Conservation (phyloP, 2,329 filamentous ascomycete genomes). For the Fusarium sp. region DNA sequence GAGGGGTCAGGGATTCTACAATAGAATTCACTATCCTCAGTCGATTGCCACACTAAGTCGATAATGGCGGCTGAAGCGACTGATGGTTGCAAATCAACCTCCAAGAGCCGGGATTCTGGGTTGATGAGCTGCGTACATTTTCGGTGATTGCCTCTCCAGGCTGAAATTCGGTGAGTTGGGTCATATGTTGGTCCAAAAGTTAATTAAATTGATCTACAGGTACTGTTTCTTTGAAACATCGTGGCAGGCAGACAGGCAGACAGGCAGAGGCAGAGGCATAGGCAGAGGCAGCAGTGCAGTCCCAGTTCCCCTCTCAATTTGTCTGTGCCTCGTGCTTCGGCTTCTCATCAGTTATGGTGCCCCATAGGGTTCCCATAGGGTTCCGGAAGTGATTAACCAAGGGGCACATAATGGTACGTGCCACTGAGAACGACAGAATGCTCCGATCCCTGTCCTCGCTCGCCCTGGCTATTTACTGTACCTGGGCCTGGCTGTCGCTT, state of each 20-base stretch:
- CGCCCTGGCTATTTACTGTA: background rate
- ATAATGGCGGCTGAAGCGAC: constrained; percentile 5
- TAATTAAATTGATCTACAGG: constrained; percentile 4
- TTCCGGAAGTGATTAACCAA: constrained; percentile 10
- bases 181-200: background rate
- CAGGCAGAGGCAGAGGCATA: background rate
- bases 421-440: constrained; percentile 10
- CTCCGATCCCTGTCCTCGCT: constrained; percentile 12
- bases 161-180: background rate
- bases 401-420: constrained; percentile 24
- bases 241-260: background rate
- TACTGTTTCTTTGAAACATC: constrained; percentile 12
- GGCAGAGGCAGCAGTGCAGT: background rate
- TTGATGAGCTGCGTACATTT: constrained; percentile 19
- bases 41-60: constrained; percentile 4
- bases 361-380: constrained; percentile 16
- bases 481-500: background rate
- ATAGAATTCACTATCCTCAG: background rate
- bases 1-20: constrained; percentile 5
- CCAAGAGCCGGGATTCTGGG: constrained; percentile 13
- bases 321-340: background rate
- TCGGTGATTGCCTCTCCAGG: constrained; percentile 21
- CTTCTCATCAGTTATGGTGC: background rate
- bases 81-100: background rate
- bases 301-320: background rate